Conservation (phyloP, 2,329 filamentous ascomycete genomes). For the Pseudogymnoascus verrucosus region DNA sequence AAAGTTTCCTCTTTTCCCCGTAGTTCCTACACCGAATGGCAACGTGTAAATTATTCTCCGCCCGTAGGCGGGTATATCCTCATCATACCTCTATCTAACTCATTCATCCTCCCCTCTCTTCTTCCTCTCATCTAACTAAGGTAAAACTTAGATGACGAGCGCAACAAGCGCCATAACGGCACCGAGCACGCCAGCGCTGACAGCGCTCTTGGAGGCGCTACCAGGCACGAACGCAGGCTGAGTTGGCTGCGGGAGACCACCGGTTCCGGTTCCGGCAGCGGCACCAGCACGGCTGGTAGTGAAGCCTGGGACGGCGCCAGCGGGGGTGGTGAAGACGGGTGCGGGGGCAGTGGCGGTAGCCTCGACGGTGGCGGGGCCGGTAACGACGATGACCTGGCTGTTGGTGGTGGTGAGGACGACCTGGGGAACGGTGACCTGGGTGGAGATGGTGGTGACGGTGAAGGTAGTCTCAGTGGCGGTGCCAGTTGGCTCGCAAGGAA, state of each 20-base stretch:
- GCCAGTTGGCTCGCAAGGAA: constrained; percentile 38
- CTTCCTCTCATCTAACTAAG: background rate
- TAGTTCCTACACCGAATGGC: constrained; percentile 2
- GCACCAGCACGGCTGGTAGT: background rate
- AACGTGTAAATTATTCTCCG: constrained; percentile 6
- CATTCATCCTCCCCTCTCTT: background rate
- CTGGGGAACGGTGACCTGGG: constrained; percentile 44
- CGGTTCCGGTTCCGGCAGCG: background rate
- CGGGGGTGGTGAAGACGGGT: background rate
- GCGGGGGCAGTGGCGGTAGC: background rate
- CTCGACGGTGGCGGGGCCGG: background rate
- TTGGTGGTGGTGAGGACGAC: constrained; percentile 36
- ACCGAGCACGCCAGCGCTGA: background rate
- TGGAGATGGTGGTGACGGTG: constrained; percentile 39
- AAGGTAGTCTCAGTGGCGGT: constrained; percentile 42
- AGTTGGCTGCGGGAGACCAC: background rate
- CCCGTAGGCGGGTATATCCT: background rate
- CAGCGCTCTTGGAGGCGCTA: background rate
- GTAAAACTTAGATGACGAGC: background rate
- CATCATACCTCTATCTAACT: no score
- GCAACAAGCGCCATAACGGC: background rate
- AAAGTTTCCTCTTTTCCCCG: background rate
- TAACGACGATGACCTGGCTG: background rate
- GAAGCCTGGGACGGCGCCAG: background rate
- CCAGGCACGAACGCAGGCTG: background rate